phyloP scores from a whole-genome alignment of 2,329 filamentous ascomycete species.

The Diaporthe citrichinensis region DNA sequence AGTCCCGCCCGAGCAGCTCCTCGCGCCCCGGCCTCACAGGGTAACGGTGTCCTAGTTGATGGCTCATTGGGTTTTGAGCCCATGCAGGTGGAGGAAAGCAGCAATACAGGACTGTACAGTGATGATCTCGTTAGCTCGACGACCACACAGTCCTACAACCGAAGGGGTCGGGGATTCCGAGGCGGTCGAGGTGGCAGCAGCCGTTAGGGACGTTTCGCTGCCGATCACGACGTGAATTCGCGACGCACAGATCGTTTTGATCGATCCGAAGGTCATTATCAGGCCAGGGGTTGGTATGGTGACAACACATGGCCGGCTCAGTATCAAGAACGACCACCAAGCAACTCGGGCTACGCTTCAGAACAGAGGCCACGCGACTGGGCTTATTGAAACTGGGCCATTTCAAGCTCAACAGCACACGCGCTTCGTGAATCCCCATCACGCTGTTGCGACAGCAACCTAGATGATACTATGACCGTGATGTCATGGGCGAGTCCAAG shows the following conservation, averaged over 20 bases:
- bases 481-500: neutral
- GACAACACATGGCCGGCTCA: neutral
- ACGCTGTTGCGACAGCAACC: neutral
- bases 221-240: conserved; percentile 3
- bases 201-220: conserved; percentile 38
- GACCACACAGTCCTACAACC: conserved; percentile 28
- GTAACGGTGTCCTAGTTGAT: conserved; percentile 63
- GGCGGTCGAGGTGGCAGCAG: conserved; percentile 40
- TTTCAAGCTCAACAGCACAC: neutral
- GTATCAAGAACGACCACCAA: conserved; percentile 1
- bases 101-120: conserved; percentile 63
- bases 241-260: neutral
- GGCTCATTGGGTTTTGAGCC: conserved; percentile 67
- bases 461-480: neutral
- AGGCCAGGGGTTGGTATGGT: neutral
- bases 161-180: conserved; percentile 39
- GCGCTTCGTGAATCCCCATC: neutral
- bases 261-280: neutral
- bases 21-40: conserved; percentile 47
- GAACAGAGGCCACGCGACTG: neutral
- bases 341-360: conserved; percentile 6
- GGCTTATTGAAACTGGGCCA: neutral
- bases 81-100: conserved; percentile 55
- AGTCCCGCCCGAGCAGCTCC: conserved; percentile 49
- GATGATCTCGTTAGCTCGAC: conserved; percentile 57